Evolutionary conservation across 2,329 filamentous ascomycete genomes (phyloP), one percentile per base, ranked within the genome.

Genomic region (Ascochyta lentis): DNA sequence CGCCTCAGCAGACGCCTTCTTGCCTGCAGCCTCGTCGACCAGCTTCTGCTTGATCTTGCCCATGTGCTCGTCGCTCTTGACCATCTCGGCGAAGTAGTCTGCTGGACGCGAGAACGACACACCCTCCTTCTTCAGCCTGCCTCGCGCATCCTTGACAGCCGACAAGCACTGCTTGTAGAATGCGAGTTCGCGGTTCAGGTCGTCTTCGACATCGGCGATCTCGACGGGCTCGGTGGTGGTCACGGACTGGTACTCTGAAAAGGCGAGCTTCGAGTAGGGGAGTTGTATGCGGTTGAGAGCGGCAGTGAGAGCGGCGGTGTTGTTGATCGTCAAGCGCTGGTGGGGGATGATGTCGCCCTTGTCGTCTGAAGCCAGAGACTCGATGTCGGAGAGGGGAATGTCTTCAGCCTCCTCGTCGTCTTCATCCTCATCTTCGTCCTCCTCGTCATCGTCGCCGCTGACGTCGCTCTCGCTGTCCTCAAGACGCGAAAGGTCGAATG

Each of bases 41-140:
- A 98, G 81, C 83, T 96, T 96, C 71, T 89, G 86, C 83, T 96
- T 96, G 75, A 99, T 91, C 83, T 91, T 93, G 74, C 91, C 91
- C 95, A 99, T 99, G 77, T 97, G 95, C 69, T 96, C 94, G 74
- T 99, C 95, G 70, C 89, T 91, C 86, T 98, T 98, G 70, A 97
- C 89, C 93, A 98, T 99, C 83, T 99, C 95, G 40, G 95, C 95
- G 69, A 99, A 99, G 80, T 96, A 99, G 79, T 99, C 95, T 52
- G 86, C 88, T 3, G 95, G 95, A 9, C 95, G 86, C 26, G 91
- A 89, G 79, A 99, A 99, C 6, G 90, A 86, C 0, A 94, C 84
- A 8, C 89, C 89, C 76, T 97, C 94, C 61, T 89, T 88, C 72
- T 90, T 89, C 23, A 99, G 83, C 59, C 88, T 80, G n/a, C 80